phyloP scores from a whole-genome alignment of 1,284 basidiomycete species.

The Puccinia brachypodii region DNA sequence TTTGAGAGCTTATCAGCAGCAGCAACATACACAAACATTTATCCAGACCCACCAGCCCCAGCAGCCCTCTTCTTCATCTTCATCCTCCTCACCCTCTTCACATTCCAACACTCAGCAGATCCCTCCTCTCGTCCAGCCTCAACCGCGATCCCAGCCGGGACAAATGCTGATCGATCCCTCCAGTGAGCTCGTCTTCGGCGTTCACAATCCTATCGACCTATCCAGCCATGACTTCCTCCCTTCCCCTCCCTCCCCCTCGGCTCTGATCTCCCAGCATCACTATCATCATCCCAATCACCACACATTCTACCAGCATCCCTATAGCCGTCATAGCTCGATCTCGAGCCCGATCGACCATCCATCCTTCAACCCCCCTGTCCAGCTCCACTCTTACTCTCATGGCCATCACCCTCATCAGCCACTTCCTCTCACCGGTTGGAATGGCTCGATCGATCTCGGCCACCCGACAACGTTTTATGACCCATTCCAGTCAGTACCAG shows the following conservation, averaged over 20 bases:
- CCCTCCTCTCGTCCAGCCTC: slow-evolving; percentile 2
- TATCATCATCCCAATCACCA: not conserved
- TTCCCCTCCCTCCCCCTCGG: slow-evolving; percentile 1
- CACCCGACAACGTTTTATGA: slow-evolving; percentile 24
- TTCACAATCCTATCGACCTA: not conserved
- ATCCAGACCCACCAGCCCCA: not conserved
- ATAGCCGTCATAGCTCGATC: slow-evolving; percentile 2
- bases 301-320: not conserved
- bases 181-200: not conserved
- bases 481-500: slow-evolving; percentile 36
- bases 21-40: not conserved
- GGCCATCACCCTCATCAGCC: slow-evolving; percentile 7
- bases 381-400: not conserved
- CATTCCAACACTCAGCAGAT: not conserved
- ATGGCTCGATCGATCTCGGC: not conserved
- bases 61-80: not conserved
- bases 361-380: not conserved
- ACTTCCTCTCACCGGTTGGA: not conserved
- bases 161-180: slow-evolving; percentile 18
- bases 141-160: not conserved
- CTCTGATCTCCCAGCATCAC: not conserved
- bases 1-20: not conserved
- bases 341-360: slow-evolving; percentile 15
- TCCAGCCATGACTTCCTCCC: slow-evolving; percentile 7
- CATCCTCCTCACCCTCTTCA: not conserved